Evolutionary conservation across 2,329 filamentous ascomycete genomes (phyloP).

Genomic region (Arthrobotrys megalospora): DNA sequence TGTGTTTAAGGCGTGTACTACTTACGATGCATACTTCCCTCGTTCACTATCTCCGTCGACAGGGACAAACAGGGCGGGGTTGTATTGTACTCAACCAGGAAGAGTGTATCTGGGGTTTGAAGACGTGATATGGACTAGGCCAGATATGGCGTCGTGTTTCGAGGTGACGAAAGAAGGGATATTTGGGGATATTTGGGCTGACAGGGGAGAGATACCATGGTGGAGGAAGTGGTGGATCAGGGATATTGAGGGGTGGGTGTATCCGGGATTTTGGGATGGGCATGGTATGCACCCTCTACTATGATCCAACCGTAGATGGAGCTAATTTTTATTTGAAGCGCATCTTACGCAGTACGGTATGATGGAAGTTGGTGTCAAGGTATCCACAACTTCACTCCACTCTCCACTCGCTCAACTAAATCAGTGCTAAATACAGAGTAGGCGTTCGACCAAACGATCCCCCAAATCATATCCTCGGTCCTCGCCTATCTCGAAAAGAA

Average conservation of each 20-base stretch:
- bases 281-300: constrained; percentile 69
- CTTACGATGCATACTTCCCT: neutral
- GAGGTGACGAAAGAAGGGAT: constrained; percentile 17
- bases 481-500: constrained; percentile 71
- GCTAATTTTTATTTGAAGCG: constrained; percentile 64
- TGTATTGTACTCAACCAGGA: constrained; percentile 31
- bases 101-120: constrained; percentile 30
- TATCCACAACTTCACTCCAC: constrained; percentile 72
- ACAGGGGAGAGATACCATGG: constrained; percentile 9
- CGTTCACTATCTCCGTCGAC: neutral
- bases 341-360: constrained; percentile 78
- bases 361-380: constrained; percentile 76
- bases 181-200: constrained; percentile 28
- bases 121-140: constrained; percentile 10
- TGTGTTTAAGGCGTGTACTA: constrained; percentile 10
- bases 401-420: constrained; percentile 63
- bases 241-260: constrained; percentile 67
- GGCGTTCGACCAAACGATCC: constrained; percentile 20
- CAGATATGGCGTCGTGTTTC: constrained; percentile 33
- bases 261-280: constrained; percentile 80
- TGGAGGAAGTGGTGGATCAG: neutral
- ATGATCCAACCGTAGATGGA: neutral
- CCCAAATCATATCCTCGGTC: constrained; percentile 72
- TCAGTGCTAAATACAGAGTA: constrained; percentile 62
- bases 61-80: neutral